Evolutionary conservation across 106 monocot species (phyloP).

Genomic region (Apostasia shenzhenica): DNA sequence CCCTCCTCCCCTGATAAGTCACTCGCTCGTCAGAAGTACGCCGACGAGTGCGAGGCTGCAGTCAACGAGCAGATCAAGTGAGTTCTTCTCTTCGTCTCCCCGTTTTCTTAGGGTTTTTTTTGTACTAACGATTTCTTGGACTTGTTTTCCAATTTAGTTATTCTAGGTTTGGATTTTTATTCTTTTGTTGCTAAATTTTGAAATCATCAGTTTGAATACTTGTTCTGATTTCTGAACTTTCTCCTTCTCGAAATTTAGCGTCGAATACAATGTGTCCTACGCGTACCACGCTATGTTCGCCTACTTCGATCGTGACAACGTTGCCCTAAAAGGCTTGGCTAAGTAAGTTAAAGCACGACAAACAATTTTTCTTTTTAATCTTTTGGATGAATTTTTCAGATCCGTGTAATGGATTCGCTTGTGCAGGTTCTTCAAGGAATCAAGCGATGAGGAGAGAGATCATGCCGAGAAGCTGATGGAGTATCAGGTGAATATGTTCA

Average conservation of each 20-base stretch:
- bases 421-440: slow-evolving; percentile 47
- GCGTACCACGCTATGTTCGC: slow-evolving; percentile 15
- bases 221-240: not conserved
- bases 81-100: not conserved
- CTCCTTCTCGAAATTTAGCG: not conserved
- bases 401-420: not conserved
- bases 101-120: not conserved
- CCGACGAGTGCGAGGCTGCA: slow-evolving; percentile 67
- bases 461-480: slow-evolving; percentile 46
- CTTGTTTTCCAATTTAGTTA: not conserved
- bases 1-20: slow-evolving; percentile 31
- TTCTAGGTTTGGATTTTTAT: not conserved
- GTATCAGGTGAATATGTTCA: not conserved
- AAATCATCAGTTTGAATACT: not conserved
- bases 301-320: slow-evolving; percentile 17
- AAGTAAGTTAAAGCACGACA: slow-evolving; percentile 7
- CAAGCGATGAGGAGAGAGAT: slow-evolving; percentile 41
- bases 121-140: not conserved
- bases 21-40: slow-evolving; percentile 55
- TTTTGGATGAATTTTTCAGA: not conserved
- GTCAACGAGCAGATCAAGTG: slow-evolving; percentile 95
- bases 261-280: slow-evolving; percentile 18
- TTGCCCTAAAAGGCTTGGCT: slow-evolving; percentile 12
- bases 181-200: not conserved
- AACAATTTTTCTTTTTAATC: not conserved